Conservation (phyloP, 83 land plant species). For the Picea abies region DNA sequence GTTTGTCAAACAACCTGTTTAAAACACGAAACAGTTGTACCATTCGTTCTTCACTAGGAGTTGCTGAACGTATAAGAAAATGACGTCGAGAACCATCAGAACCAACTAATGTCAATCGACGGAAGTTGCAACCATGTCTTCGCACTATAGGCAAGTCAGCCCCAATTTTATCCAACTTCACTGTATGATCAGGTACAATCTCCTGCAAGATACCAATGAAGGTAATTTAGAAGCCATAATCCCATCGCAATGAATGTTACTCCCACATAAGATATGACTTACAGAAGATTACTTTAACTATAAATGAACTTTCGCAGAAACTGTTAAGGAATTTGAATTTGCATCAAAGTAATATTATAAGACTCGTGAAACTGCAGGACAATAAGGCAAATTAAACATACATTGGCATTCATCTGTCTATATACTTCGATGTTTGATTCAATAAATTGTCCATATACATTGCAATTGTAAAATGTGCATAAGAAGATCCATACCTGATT, state of each 20-base stretch:
- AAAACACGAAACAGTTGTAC: conserved; percentile 94
- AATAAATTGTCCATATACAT: neutral
- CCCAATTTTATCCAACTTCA: conserved; percentile 94
- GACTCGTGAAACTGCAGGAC: too few relatives aligned
- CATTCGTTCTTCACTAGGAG: conserved; percentile 98
- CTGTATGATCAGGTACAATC: conserved; percentile 97
- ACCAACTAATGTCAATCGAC: conserved; percentile 91
- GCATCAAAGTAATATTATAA: neutral
- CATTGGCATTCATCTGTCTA: neutral
- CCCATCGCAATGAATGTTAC: neutral
- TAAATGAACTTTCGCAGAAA: neutral
- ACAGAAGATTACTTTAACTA: neutral
- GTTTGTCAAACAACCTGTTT: conserved; percentile 95
- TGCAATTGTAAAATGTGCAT: neutral
- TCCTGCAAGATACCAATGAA: conserved; percentile 58
- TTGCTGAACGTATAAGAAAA: conserved; percentile 96
- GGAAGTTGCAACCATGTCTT: conserved; percentile 97
- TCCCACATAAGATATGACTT: neutral
- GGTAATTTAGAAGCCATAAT: neutral
- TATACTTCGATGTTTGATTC: neutral
- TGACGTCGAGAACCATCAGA: conserved; percentile 98
- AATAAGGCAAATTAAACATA: too few relatives aligned
- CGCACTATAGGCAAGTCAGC: conserved; percentile 97
- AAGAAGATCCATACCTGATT: conserved; percentile 71
- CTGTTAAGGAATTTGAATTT: neutral